Conservation (phyloP, 148 eudicot species). For the Vaccinium myrtillus region DNA sequence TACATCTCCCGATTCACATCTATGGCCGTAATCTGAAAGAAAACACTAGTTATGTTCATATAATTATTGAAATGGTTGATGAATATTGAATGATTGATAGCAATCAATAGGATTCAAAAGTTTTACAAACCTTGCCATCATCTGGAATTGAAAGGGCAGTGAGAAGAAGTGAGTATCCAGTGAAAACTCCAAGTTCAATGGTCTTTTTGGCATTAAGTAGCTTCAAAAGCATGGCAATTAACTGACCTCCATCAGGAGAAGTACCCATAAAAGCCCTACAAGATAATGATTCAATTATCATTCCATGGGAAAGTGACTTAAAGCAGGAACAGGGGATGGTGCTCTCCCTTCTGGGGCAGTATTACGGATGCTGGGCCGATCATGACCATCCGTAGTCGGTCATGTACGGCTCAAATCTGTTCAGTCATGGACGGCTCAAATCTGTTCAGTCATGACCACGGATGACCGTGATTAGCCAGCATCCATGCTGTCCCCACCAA, state of each 20-base stretch:
- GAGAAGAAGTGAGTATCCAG: conserved; percentile 43
- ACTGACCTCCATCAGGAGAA: conserved; percentile 35
- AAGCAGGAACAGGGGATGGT: no score
- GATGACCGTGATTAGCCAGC: no score
- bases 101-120: not conserved
- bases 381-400: no score
- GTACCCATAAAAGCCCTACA: conserved; percentile 34
- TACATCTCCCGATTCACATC: conserved; percentile 34
- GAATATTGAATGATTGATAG: not conserved
- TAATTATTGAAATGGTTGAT: not conserved
- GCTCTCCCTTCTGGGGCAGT: no score
- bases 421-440: no score
- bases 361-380: no score
- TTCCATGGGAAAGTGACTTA: no score
- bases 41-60: not conserved
- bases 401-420: no score
- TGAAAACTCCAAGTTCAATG: conserved; percentile 48
- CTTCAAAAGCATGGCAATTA: conserved; percentile 34
- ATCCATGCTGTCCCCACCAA: no score
- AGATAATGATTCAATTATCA: no score
- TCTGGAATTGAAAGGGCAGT: conserved; percentile 47
- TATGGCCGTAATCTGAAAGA: conserved; percentile 45
- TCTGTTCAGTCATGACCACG: no score
- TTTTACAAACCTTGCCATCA: conserved; percentile 36
- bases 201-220: conserved; percentile 42